These are phyloP conservation scores for Boletellus deceptivus DNA, from an alignment of 1,284 basidiomycete genomes.

Conservation along the genomic window DNA sequence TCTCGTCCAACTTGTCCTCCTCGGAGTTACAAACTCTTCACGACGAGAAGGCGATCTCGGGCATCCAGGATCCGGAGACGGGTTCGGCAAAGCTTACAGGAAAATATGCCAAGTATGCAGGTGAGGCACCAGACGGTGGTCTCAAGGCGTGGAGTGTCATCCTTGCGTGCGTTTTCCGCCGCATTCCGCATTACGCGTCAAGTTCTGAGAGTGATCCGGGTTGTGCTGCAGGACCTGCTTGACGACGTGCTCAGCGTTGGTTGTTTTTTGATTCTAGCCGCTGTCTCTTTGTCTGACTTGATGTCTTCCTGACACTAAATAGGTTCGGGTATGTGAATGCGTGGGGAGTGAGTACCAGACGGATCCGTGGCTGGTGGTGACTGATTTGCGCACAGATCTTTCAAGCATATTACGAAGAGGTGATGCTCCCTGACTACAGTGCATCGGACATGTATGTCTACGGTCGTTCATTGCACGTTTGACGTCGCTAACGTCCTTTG, in stretches of 20 bases:
- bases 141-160: slow-evolving; percentile 52
- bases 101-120: slow-evolving; percentile 26
- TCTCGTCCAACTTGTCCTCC: background rate
- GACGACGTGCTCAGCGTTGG: slow-evolving; percentile 16
- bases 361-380: background rate
- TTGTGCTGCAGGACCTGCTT: slow-evolving; percentile 14
- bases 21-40: slow-evolving; percentile 11
- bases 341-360: slow-evolving; percentile 26
- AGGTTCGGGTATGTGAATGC: slow-evolving; percentile 31
- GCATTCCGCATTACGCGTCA: background rate
- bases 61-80: slow-evolving; percentile 9
- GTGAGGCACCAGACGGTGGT: slow-evolving; percentile 47
- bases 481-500: background rate
- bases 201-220: background rate
- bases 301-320: background rate
- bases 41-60: background rate
- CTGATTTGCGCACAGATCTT: slow-evolving; percentile 24
- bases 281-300: background rate
- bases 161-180: slow-evolving; percentile 36
- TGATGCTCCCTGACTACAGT: slow-evolving; percentile 23
- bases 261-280: background rate
- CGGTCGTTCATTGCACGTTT: background rate
- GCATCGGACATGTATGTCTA: slow-evolving; percentile 31
- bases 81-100: background rate
- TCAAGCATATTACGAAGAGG: slow-evolving; percentile 37